These are phyloP conservation scores for Sequoiadendron giganteum DNA, from an alignment of 75 land plant genomes.

Conservation along the genomic window DNA sequence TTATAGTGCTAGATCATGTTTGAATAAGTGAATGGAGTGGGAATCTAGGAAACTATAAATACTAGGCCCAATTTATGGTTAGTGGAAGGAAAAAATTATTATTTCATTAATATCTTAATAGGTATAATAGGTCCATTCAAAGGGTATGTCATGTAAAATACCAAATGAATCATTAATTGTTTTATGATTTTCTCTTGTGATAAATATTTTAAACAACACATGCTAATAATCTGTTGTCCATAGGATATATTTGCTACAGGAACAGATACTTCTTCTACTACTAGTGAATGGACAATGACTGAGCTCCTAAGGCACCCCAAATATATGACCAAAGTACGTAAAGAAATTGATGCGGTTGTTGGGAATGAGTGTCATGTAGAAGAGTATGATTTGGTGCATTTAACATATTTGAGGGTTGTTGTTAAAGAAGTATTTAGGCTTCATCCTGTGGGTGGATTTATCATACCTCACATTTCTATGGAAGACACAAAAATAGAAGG, in stretches of 20 bases:
- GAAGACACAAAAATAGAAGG: slow-evolving; percentile 22
- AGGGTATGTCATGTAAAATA: not conserved
- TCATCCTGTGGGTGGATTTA: slow-evolving; percentile 26
- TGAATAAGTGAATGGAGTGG: not conserved
- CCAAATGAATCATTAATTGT: not conserved
- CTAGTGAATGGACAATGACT: slow-evolving; percentile 28
- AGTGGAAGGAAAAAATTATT: not conserved
- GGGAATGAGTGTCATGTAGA: slow-evolving; percentile 18
- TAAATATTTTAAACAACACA: not conserved
- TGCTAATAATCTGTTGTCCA: not conserved
- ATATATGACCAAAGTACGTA: slow-evolving; percentile 18
- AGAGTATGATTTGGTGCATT: slow-evolving; percentile 24
- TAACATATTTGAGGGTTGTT: slow-evolving; percentile 17
- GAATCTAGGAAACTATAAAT: not conserved
- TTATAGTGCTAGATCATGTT: not conserved
- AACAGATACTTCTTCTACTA: slow-evolving; percentile 25
- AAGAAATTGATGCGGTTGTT: slow-evolving; percentile 21
- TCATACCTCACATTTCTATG: slow-evolving; percentile 20
- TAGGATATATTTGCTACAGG: slow-evolving; percentile 36
- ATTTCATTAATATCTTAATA: not conserved
- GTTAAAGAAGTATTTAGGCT: slow-evolving; percentile 38
- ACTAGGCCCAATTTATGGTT: not conserved
- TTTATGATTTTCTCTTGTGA: not conserved
- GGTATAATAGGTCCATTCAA: not conserved
- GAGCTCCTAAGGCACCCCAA: slow-evolving; percentile 22